Evolutionary conservation across 2,329 filamentous ascomycete species (phyloP), one percentile per base, ranked within the genome.

Genomic region (Microsporum audouinii): DNA sequence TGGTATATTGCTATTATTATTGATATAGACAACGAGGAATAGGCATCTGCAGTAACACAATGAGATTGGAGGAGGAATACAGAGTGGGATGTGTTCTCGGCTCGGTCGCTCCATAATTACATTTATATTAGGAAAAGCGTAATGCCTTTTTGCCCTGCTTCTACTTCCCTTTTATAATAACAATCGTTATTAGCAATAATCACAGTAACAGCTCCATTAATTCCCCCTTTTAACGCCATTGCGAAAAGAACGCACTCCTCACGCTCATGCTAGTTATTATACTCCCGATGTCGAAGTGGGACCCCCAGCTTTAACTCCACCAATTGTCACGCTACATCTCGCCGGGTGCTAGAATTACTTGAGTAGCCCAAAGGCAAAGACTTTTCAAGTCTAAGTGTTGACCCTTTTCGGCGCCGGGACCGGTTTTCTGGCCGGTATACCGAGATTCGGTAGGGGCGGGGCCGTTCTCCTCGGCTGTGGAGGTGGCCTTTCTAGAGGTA

Each of bases 401-500:
- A n/a, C 27, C 36, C 60, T 58, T 34, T 39, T 47, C 33, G 55
- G 47, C 27, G 38, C 33, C 33, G 63, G 63, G 14, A 64, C 60
- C 1, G 63, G 63, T 49, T 64, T 64, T 33, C 63, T 59, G 31
- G 34, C 49, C 6, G 63, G 63, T 27, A 64, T 61, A 36, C 63
- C 63, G 4, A 64, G 38, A 6, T 59, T 33, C 14, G 63, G 63
- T 0, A 55, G 38, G 10, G 34, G 27, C 27, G 63, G 63, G 0
- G 58, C 23, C 2, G 34, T 27, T 23, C 60, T 57, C 29, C 62
- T 60, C 55, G 62, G 27, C 57, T 39, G 55, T 29, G 12, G 47
- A 38, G n/a, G 58, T 4, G 39, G 56, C 8, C 29, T 23, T n/a
- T 58, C 56, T 7, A 51, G 7, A 5, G 57, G 57, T 4, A 45